phyloP scores from a whole-genome alignment of 2,329 filamentous ascomycete genomes.

The Cytospora piceae region DNA sequence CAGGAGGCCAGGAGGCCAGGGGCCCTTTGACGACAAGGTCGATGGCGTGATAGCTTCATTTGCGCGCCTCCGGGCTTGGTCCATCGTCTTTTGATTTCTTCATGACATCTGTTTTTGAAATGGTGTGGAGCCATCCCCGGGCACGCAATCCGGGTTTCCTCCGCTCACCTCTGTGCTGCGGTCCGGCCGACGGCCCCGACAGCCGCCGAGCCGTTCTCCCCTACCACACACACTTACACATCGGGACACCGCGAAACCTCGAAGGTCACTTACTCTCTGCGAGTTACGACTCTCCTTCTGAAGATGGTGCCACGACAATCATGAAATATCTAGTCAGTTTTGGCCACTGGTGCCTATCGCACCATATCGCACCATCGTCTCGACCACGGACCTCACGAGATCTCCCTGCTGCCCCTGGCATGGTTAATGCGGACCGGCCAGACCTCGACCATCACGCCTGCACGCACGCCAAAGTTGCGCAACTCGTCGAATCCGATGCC shows the following conservation, averaged over 20 bases:
- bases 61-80: conserved; percentile 3
- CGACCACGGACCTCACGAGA: neutral
- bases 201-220: conserved; percentile 24
- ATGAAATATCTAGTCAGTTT: neutral
- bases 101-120: conserved; percentile 5
- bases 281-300: neutral
- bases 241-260: neutral
- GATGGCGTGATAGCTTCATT: conserved; percentile 29
- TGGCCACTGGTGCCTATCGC: conserved; percentile 18
- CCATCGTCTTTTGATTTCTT: conserved; percentile 10
- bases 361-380: conserved; percentile 3
- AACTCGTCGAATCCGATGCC: neutral
- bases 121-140: conserved; percentile 14
- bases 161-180: conserved; percentile 1
- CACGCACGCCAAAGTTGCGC: neutral
- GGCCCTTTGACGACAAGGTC: neutral
- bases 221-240: neutral
- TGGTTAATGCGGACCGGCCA: neutral
- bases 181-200: conserved; percentile 22
- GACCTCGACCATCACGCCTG: neutral
- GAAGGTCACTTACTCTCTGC: neutral
- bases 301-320: neutral
- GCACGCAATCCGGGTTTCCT: conserved; percentile 26
- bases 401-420: neutral
- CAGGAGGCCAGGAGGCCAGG: neutral